Percentiles rank a stretch among this genome's conserved stretches.
Evolutionary conservation across 345 rosid species (phyloP).

Genomic region (Corchorus capsularis): DNA sequence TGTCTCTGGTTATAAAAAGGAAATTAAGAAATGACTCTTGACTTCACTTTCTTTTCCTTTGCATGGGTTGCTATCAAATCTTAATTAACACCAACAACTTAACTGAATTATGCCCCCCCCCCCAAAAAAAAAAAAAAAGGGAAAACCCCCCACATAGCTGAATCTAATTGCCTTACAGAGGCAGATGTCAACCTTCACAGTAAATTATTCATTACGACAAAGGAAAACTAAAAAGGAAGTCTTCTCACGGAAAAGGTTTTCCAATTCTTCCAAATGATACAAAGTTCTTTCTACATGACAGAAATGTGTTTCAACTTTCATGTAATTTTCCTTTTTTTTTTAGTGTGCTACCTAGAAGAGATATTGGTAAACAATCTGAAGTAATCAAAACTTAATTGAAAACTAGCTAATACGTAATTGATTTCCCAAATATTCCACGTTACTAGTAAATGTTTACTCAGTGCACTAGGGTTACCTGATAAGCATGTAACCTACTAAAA

Average conservation of each 20-base stretch:
- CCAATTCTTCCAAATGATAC: not conserved
- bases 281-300: no score
- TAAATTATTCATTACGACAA: not conserved
- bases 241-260: not conserved
- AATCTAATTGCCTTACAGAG: not conserved
- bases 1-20: no score
- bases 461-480: slow-evolving; percentile 28
- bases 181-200: not conserved
- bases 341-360: no score
- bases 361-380: not conserved
- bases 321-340: not conserved
- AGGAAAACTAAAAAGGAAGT: not conserved
- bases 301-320: not conserved
- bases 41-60: not conserved
- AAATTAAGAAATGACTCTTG: not conserved
- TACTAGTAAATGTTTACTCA: not conserved
- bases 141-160: not conserved
- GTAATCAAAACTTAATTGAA: not conserved
- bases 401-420: not conserved
- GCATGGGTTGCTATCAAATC: not conserved
- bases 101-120: no score
- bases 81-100: no score
- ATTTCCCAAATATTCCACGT: not conserved
- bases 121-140: no score
- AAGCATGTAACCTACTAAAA: slow-evolving; percentile 51